Evolutionary conservation across 805 yeast genomes (phyloP).

Genomic region (Zygotorulaspora florentina): DNA sequence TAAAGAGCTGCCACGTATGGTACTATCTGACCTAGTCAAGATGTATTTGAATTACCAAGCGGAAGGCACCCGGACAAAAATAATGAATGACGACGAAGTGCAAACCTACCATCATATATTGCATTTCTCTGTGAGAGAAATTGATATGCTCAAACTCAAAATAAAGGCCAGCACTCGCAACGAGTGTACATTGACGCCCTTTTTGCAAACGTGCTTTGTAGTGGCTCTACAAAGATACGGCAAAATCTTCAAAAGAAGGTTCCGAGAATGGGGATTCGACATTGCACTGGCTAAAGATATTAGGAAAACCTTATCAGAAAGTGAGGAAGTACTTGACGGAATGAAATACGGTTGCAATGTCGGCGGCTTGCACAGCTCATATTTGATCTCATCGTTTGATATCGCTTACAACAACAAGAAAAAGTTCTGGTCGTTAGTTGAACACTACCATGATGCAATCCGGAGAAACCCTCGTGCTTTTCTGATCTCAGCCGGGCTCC

Average conservation of each 20-base stretch:
- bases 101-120: conserved; percentile 15
- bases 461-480: conserved; percentile 14
- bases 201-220: conserved; percentile 25
- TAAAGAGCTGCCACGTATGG: conserved; percentile 13
- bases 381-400: conserved; percentile 20
- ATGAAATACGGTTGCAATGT: conserved; percentile 28
- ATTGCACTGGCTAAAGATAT: conserved; percentile 21
- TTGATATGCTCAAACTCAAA: conserved; percentile 9
- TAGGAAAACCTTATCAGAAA: conserved; percentile 19
- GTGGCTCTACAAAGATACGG: conserved; percentile 19
- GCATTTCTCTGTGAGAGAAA: conserved; percentile 11
- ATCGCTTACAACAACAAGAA: conserved; percentile 9
- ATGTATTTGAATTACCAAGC: conserved; percentile 16
- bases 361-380: conserved; percentile 28
- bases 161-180: conserved; percentile 12
- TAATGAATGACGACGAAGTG: conserved; percentile 3
- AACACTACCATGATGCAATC: conserved; percentile 18
- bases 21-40: conserved; percentile 14
- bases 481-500: conserved; percentile 20
- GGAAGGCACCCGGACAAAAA: conserved; percentile 8
- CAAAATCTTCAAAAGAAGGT: conserved; percentile 13
- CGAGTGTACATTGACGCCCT: conserved; percentile 25
- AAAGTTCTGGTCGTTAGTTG: conserved; percentile 21
- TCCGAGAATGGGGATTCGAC: conserved; percentile 23
- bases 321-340: conserved; percentile 8